Percentiles rank a stretch among this genome's conserved stretches.
Conservation (phyloP, 495 filamentous ascomycete genomes). For the Penicillium waksmanii region DNA sequence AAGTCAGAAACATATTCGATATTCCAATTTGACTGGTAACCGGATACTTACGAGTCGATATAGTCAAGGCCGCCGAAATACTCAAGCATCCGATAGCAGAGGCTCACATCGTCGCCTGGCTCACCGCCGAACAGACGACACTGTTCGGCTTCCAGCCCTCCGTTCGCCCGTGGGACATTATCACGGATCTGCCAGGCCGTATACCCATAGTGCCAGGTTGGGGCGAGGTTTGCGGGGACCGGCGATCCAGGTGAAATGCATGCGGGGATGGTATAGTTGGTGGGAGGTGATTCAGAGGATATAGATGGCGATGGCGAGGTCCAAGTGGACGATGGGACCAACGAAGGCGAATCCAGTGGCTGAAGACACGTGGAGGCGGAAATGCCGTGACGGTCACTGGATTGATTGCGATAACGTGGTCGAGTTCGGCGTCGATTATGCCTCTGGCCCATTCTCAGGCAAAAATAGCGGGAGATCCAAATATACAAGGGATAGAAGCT, state of each 20-base stretch:
- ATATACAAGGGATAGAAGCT: slow-evolving; percentile 7
- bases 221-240: slow-evolving; percentile 35
- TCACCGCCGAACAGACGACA: slow-evolving; percentile 52
- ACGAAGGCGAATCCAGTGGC: slow-evolving; percentile 10
- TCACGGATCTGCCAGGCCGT: slow-evolving; percentile 44
- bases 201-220: slow-evolving; percentile 48
- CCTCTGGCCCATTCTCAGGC: slow-evolving; percentile 49
- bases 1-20: slow-evolving; percentile 20
- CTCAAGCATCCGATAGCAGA: slow-evolving; percentile 54
- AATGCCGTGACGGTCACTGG: slow-evolving; percentile 14
- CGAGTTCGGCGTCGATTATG: slow-evolving; percentile 54
- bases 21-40: neutral
- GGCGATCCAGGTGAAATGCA: slow-evolving; percentile 27
- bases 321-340: slow-evolving; percentile 20
- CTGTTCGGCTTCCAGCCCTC: slow-evolving; percentile 40
- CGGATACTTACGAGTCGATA: slow-evolving; percentile 47
- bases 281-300: slow-evolving; percentile 10
- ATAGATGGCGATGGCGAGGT: slow-evolving; percentile 12
- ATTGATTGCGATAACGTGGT: slow-evolving; percentile 43
- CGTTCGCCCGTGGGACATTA: slow-evolving; percentile 26
- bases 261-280: slow-evolving; percentile 19
- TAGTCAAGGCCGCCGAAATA: slow-evolving; percentile 54
- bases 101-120: slow-evolving; percentile 49
- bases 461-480: neutral
- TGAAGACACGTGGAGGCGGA: slow-evolving; percentile 6